Percentiles rank a stretch among this genome's conserved stretches.
These are phyloP conservation scores for Diaporthe australafricana DNA, from an alignment of 2,329 filamentous ascomycete species.

Conservation along the genomic window DNA sequence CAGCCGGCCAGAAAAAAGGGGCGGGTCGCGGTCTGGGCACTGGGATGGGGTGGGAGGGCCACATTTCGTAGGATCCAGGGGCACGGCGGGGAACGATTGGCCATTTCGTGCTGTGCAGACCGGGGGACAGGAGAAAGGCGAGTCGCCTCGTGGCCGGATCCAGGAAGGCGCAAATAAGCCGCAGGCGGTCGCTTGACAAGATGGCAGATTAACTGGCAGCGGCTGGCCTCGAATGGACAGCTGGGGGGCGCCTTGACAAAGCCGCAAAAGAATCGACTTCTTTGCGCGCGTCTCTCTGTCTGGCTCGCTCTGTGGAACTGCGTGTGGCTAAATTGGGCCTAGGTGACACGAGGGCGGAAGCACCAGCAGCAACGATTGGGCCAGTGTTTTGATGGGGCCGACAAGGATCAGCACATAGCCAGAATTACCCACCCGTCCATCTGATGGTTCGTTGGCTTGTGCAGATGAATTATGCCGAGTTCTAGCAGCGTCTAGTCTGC, in stretches of 20 bases:
- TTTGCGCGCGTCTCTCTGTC: constrained; percentile 19
- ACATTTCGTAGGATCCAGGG: constrained; percentile 30
- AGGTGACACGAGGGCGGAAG: not conserved
- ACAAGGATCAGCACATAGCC: constrained; percentile 4
- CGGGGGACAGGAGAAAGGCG: constrained; percentile 23
- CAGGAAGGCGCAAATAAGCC: constrained; percentile 10
- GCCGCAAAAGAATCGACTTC: not conserved
- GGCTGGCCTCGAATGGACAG: not conserved
- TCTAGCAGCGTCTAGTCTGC: no score
- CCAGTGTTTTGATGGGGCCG: constrained; percentile 14
- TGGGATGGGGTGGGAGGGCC: not conserved
- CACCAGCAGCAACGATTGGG: constrained; percentile 3
- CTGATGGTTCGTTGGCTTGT: not conserved
- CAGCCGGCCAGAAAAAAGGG: constrained; percentile 32
- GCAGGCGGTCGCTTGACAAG: constrained; percentile 13
- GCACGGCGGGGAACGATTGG: constrained; percentile 35
- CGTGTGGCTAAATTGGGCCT: constrained; percentile 2
- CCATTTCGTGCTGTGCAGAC: constrained; percentile 5
- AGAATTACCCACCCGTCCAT: not conserved
- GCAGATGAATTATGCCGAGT: constrained; percentile 11
- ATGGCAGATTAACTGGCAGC: constrained; percentile 6
- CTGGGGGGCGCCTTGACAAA: constrained; percentile 8
- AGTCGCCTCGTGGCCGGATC: constrained; percentile 24
- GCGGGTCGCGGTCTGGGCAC: constrained; percentile 22
- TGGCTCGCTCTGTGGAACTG: constrained; percentile 14